A percentile compares a stretch with the other conserved stretches of the same genome.
Evolutionary conservation across 164 flowering plant genomes (phyloP).

Genomic region (Chimonanthus salicifolius): DNA sequence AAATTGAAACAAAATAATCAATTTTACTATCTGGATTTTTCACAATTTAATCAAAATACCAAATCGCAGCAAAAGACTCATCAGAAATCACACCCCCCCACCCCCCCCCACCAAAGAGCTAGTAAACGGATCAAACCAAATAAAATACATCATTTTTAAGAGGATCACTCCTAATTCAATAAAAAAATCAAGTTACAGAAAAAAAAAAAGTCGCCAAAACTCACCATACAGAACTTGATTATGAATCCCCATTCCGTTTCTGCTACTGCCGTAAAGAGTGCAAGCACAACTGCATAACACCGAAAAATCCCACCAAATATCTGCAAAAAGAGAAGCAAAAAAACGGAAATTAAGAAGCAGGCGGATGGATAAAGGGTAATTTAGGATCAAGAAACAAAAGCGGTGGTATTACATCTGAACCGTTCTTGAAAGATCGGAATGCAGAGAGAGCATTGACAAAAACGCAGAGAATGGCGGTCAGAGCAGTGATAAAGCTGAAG

Average conservation of each 20-base stretch:
- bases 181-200: not conserved
- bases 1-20: too few species aligned
- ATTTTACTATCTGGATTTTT: too few species aligned
- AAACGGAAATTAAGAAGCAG: not conserved
- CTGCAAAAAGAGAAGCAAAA: slow-evolving; percentile 25
- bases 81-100: too few species aligned
- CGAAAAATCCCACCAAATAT: slow-evolving; percentile 90
- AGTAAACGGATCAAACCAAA: too few species aligned
- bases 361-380: not conserved
- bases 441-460: slow-evolving; percentile 72
- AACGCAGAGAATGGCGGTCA: slow-evolving; percentile 63
- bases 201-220: slow-evolving; percentile 4
- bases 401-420: slow-evolving; percentile 44
- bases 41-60: too few species aligned
- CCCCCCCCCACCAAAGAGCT: too few species aligned
- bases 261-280: slow-evolving; percentile 59
- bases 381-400: not conserved
- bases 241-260: slow-evolving; percentile 94
- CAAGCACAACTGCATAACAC: slow-evolving; percentile 77
- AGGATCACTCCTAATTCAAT: too few species aligned
- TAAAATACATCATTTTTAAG: too few species aligned
- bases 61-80: too few species aligned
- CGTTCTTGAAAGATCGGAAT: slow-evolving; percentile 59
- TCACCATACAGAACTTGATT: slow-evolving; percentile 72
- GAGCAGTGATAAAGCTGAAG: slow-evolving; percentile 62